These are phyloP conservation scores for Lagerstroemia fauriei DNA, from an alignment of 441 rosid species.

Conservation along the genomic window DNA sequence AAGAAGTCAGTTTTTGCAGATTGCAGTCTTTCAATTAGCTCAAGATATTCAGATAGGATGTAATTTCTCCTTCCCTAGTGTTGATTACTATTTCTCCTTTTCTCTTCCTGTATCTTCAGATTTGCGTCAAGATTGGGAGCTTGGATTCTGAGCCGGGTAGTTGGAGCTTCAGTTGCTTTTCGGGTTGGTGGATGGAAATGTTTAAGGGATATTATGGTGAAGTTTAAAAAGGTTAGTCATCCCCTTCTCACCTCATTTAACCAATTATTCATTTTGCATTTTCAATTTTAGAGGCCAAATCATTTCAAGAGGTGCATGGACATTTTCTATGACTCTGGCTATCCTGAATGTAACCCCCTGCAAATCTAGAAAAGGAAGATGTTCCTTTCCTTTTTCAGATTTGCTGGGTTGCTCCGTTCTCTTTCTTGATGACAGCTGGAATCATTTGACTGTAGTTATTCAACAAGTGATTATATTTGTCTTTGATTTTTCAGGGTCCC, in stretches of 20 bases:
- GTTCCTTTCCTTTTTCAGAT: background rate
- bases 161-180: constrained; percentile 78
- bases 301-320: background rate
- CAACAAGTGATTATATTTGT: constrained; percentile 2
- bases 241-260: background rate
- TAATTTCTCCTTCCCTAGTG: background rate
- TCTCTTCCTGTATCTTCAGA: constrained; percentile 44
- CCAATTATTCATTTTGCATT: background rate
- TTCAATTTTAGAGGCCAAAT: constrained; percentile 8
- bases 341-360: background rate
- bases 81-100: background rate
- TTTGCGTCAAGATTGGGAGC: constrained; percentile 83
- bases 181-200: constrained; percentile 97
- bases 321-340: background rate
- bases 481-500: constrained; percentile 70
- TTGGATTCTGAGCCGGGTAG: constrained; percentile 71
- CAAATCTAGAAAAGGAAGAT: background rate
- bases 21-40: background rate
- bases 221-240: constrained; percentile 66
- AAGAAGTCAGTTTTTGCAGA: no score
- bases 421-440: background rate
- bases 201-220: constrained; percentile 74
- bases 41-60: background rate
- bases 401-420: background rate
- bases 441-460: background rate